Conservation (phyloP, 1,284 basidiomycete genomes). For the Rhodotorula sp. region DNA sequence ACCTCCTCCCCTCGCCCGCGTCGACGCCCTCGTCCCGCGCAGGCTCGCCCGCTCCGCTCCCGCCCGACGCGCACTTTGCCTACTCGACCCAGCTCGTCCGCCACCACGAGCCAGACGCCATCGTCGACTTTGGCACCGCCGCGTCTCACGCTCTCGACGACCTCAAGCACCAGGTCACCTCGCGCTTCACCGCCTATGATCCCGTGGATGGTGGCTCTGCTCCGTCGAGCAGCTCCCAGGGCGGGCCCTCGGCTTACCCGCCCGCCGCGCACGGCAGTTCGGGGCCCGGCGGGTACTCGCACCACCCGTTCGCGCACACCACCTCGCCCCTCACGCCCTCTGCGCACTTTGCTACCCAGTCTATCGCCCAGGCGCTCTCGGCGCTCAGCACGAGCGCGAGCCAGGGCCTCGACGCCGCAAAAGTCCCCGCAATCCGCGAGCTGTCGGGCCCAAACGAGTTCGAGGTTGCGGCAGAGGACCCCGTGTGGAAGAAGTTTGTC, state of each 20-base stretch:
- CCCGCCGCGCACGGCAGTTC: conserved; percentile 2
- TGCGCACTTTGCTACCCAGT: conserved; percentile 32
- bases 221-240: background rate
- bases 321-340: conserved; percentile 38
- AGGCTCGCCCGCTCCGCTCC: conserved; percentile 5
- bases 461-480: conserved; percentile 78
- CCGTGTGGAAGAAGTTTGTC: conserved; percentile 78
- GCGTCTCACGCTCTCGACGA: conserved; percentile 11
- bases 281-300: conserved; percentile 9
- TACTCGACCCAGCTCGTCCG: conserved; percentile 32
- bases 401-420: conserved; percentile 64
- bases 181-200: conserved; percentile 15
- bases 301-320: conserved; percentile 41
- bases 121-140: conserved; percentile 24
- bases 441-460: conserved; percentile 91
- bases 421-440: conserved; percentile 67
- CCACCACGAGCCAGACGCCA: conserved; percentile 31
- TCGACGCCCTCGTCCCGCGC: conserved; percentile 11
- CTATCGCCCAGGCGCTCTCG: conserved; percentile 33
- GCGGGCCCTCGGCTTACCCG: conserved; percentile 2
- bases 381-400: conserved; percentile 29
- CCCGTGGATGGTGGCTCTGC: too few relatives aligned
- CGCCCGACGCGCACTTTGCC: conserved; percentile 23
- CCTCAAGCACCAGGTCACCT: conserved; percentile 11
- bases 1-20: conserved; percentile 12